Conservation (phyloP, 2,329 filamentous ascomycete species). For the Xylariaceae sp. region DNA sequence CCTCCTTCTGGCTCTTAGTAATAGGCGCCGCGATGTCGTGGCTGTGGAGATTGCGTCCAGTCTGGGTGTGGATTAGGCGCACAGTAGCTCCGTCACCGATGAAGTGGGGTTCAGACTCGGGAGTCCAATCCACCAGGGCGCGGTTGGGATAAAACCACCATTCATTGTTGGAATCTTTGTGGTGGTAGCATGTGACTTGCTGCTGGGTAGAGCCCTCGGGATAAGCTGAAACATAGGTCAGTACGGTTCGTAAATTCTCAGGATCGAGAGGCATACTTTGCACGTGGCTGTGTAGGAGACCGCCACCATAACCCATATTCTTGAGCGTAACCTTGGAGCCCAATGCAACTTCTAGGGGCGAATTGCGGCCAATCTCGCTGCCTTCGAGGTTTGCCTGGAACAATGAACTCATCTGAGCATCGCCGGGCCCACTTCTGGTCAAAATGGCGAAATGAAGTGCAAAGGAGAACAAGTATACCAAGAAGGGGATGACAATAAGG, state of each 20-base stretch:
- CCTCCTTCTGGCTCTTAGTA: constrained; percentile 84
- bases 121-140: constrained; percentile 63
- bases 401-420: constrained; percentile 99
- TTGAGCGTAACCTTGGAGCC: constrained; percentile 91
- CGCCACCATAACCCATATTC: constrained; percentile 99
- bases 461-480: constrained; percentile 95
- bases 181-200: constrained; percentile 98
- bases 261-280: constrained; percentile 51
- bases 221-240: constrained; percentile 46
- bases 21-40: constrained; percentile 85
- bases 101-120: constrained; percentile 65
- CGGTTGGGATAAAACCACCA: constrained; percentile 99
- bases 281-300: constrained; percentile 90
- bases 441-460: constrained; percentile 91
- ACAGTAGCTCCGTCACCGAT: constrained; percentile 72
- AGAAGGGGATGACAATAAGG: constrained; percentile 79
- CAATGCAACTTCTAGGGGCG: constrained; percentile 82
- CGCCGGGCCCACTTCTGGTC: constrained; percentile 87
- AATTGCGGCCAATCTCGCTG: constrained; percentile 90
- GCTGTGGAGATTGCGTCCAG: constrained; percentile 93
- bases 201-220: constrained; percentile 91
- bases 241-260: constrained; percentile 1
- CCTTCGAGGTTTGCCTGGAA: constrained; percentile 96
- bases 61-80: constrained; percentile 89
- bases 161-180: constrained; percentile 99